Evolutionary conservation across 1,139 yeast genomes (phyloP), one percentile per base, ranked within the genome.

Genomic region (Diutina ranongensis): DNA sequence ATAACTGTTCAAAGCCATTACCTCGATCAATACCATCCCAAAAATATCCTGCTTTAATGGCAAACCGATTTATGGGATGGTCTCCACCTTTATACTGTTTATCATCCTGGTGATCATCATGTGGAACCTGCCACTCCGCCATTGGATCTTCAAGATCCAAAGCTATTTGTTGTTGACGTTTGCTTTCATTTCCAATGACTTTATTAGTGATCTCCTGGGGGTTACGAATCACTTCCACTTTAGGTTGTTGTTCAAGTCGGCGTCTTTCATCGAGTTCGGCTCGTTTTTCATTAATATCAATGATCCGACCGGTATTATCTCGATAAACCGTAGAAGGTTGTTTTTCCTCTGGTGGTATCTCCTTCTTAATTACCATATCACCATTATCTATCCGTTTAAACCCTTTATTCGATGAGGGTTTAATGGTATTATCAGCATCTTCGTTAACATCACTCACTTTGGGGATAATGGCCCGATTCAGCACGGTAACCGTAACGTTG

Each of bases 21-120:
- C 94, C 78, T 49, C 97, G 66, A 60, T 87, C 94, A 0, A 88
- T 80, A 0, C 97, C 97, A 59, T 89, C 97, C 97, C 97, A 89
- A 48, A 86, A 67, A 52, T 70, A 68, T 0, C 97, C 97, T 0
- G 97, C 95, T 4, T 65, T 64, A 18, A 89, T 80, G 3, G 74
- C 74, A 61, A 86, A 89, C 50, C 97, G 62, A 57, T 89, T 89
- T 22, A 76, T 76, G 0, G 86, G 77, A 47, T 63, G 76, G 0
- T 69, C 54, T 0, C 84, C 78, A 18, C 69, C 65, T 51, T 71
- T 80, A 22, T 68, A 67, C 18, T 15, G 8, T 18, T 15, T n/a
- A 18, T 16, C n/a, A 15, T 38, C 42, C 25, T 25, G 9, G 9
- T 12, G 27, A 7, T 3, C n/a, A n/a, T n/a, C n/a, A n/a, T n/a